Percentiles rank a stretch among this genome's conserved stretches.
phyloP scores from a whole-genome alignment of 179 eudicot species.

The Pouteria campechiana region DNA sequence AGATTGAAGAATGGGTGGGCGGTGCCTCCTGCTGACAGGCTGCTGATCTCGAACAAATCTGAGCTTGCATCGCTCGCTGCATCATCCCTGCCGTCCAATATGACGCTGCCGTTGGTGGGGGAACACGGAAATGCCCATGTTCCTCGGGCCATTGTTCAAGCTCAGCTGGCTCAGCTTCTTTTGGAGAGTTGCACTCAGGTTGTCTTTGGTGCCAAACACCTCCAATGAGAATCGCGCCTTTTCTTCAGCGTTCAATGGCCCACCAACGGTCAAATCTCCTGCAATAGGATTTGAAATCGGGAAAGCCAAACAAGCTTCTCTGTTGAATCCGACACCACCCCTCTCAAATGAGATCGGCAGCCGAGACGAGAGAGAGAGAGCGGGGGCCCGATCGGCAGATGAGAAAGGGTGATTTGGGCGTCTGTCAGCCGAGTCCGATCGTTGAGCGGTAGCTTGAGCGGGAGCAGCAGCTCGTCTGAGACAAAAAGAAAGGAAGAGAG shows the following conservation, averaged over 20 bases:
- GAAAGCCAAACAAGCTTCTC: constrained; percentile 36
- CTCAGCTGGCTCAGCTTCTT: constrained; percentile 30
- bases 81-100: constrained; percentile 24
- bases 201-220: constrained; percentile 36
- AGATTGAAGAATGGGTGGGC: constrained; percentile 18
- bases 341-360: no score
- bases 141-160: constrained; percentile 41
- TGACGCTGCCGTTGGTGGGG: constrained; percentile 10
- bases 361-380: no score
- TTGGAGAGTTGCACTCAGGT: constrained; percentile 24
- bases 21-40: constrained; percentile 35
- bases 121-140: constrained; percentile 17
- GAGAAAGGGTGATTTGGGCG: no score
- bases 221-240: constrained; percentile 30
- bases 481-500: no score
- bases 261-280: not conserved
- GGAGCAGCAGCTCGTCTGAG: no score
- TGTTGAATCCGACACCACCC: constrained; percentile 3
- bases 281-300: constrained; percentile 21
- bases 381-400: no score
- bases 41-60: constrained; percentile 72
- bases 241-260: constrained; percentile 1
- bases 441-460: no score
- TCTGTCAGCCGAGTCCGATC: no score
- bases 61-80: constrained; percentile 68